A percentile compares a stretch with the other conserved stretches of the same genome.
phyloP scores from a whole-genome alignment of 306 rosid species.

The Quercus parvula region DNA sequence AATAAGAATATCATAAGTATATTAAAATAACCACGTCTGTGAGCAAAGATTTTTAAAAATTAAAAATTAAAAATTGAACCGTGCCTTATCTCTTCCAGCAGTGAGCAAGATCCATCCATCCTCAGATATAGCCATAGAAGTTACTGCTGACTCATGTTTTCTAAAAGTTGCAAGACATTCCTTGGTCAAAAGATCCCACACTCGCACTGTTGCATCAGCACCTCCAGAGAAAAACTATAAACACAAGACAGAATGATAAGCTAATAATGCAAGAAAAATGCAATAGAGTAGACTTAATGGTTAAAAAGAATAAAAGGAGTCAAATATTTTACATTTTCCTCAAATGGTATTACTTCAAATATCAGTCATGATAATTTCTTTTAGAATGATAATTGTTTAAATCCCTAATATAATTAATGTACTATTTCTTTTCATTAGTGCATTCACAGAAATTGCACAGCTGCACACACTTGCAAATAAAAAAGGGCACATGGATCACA shows the following conservation, averaged over 20 bases:
- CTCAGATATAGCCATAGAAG: slow-evolving; percentile 79
- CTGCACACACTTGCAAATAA: background rate
- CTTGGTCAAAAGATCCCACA: slow-evolving; percentile 80
- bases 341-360: slow-evolving; percentile 3
- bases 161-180: slow-evolving; percentile 58
- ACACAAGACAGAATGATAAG: slow-evolving; percentile 23
- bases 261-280: slow-evolving; percentile 6
- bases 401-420: background rate
- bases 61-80: background rate
- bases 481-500: background rate
- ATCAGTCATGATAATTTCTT: background rate
- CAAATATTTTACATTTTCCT: slow-evolving; percentile 1
- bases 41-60: background rate
- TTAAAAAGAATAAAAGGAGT: background rate
- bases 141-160: slow-evolving; percentile 76
- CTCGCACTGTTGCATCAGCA: slow-evolving; percentile 75
- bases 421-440: background rate
- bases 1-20: background rate
- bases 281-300: background rate
- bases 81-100: slow-evolving; percentile 93
- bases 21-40: background rate
- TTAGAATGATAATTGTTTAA: background rate
- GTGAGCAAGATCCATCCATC: slow-evolving; percentile 89
- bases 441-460: background rate
- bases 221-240: slow-evolving; percentile 90